Evolutionary conservation across 371 early-diverging fungal genomes (phyloP), one percentile per base, ranked within the genome.

Genomic region (Apophysomyces elegans): DNA sequence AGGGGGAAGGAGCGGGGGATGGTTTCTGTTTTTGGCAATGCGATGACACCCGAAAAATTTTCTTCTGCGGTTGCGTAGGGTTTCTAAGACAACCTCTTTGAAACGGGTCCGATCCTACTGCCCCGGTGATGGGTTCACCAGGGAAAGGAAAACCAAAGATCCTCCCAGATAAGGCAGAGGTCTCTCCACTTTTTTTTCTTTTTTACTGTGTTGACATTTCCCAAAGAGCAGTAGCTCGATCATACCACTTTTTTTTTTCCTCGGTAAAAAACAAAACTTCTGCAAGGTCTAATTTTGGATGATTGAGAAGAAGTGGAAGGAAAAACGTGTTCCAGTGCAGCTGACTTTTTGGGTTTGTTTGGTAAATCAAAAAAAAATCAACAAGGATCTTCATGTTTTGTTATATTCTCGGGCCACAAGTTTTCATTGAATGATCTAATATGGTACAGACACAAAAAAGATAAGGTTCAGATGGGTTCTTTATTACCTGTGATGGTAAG

Each of bases 251-350:
- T 50, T 50, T 50, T 6, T 21, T 16, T 50, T n/a, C 54, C 21
- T 50, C 54, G 54, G 21, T 5, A 50, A 50, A 50, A n/a, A 50
- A 50, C 18, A 18, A 11, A 13, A 11, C 13, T 41, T 41, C 41
- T 13, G 13, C 11, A 50, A 50, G 21, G 21, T 50, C 54, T 50
- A 50, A 50, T 50, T 50, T 50, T 50, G 54, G 54, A 50, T 21
- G 18, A 21, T 50, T 50, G 32, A 18, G 21, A 50, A 26, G 32
- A 26, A 26, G 32, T 26, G 32, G 21, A 21, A 21, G 21, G 21
- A 50, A 50, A n/a, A 50, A 50, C 54, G 54, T 50, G 54, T 50
- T 50, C 54, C 35, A 21, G 54, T n/a, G 54, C 21, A 26, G 21
- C 54, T 21, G 21, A 50, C 54, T n/a, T 50, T 8, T 50, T 50